Percentiles rank a stretch among this genome's conserved stretches.
phyloP scores from a whole-genome alignment of 495 filamentous ascomycete species.

The Hypoxylon perforatum region DNA sequence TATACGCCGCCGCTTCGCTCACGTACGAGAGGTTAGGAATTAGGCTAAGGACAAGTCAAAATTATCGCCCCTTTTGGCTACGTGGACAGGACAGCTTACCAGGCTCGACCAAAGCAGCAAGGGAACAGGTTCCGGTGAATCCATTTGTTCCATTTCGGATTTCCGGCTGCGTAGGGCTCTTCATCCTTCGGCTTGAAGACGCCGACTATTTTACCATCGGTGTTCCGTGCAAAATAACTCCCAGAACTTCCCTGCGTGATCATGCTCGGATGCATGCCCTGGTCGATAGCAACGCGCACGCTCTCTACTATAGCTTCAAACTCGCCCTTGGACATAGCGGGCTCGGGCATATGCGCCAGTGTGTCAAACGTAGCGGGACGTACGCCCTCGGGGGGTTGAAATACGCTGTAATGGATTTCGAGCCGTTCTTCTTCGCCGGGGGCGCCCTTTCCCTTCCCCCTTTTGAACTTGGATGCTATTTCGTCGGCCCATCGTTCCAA shows the following conservation, averaged over 20 bases:
- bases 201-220: conserved; percentile 90
- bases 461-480: conserved; percentile 97
- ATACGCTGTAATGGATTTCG: conserved; percentile 97
- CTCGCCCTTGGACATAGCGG: conserved; percentile 76
- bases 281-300: conserved; percentile 86
- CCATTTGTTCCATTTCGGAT: conserved; percentile 97
- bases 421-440: conserved; percentile 81
- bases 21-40: conserved; percentile 99
- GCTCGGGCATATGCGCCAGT: conserved; percentile 64
- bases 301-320: conserved; percentile 93
- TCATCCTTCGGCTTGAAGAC: conserved; percentile 99
- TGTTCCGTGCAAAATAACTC: conserved; percentile 95
- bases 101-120: conserved; percentile 95
- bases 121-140: conserved; percentile 94
- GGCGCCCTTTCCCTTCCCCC: conserved; percentile 78
- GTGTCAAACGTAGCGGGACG: conserved; percentile 80
- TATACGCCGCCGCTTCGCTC: conserved; percentile 96
- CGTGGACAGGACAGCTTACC: conserved; percentile 55
- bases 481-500: conserved; percentile 98
- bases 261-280: conserved; percentile 92
- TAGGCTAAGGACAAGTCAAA: conserved; percentile 59
- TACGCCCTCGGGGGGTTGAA: conserved; percentile 87
- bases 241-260: conserved; percentile 97
- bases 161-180: conserved; percentile 92
- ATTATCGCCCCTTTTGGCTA: neutral